A percentile compares a stretch with the other conserved stretches of the same genome.
These are phyloP conservation scores for Apium graveolens DNA, from an alignment of 129 eudicot species.

Conservation along the genomic window DNA sequence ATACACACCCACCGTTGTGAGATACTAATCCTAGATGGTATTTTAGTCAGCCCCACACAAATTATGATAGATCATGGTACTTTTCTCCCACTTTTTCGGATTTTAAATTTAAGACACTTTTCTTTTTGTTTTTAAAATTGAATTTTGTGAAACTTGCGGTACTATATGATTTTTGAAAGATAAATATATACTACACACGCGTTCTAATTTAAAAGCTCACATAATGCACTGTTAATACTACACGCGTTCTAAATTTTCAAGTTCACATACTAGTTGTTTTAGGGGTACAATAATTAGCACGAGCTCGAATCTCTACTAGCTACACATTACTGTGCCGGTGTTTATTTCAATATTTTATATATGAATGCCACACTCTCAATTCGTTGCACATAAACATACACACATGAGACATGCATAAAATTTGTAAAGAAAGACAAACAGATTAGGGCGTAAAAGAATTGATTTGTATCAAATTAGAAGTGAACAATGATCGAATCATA, in stretches of 20 bases:
- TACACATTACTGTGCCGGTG: background rate
- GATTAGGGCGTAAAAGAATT: background rate
- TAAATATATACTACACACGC: too few species aligned
- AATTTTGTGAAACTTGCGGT: background rate
- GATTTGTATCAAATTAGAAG: background rate
- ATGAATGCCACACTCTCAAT: background rate
- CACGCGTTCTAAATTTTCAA: background rate
- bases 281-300: background rate
- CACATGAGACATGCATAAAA: background rate
- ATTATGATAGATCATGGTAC: too few species aligned
- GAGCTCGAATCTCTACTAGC: background rate
- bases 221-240: too few species aligned
- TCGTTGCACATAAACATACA: background rate
- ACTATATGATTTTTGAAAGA: too few species aligned
- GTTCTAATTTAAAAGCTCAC: background rate
- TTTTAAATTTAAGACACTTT: background rate
- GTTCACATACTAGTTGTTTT: background rate
- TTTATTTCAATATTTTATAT: too few species aligned
- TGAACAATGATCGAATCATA: background rate
- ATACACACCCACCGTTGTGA: background rate
- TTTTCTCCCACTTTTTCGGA: background rate
- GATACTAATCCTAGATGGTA: background rate
- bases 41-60: too few species aligned
- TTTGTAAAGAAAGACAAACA: background rate
- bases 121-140: too few species aligned